Base-by-base conservation (phyloP, 805 yeast species). In the Saturnispora sanitii region DNA sequence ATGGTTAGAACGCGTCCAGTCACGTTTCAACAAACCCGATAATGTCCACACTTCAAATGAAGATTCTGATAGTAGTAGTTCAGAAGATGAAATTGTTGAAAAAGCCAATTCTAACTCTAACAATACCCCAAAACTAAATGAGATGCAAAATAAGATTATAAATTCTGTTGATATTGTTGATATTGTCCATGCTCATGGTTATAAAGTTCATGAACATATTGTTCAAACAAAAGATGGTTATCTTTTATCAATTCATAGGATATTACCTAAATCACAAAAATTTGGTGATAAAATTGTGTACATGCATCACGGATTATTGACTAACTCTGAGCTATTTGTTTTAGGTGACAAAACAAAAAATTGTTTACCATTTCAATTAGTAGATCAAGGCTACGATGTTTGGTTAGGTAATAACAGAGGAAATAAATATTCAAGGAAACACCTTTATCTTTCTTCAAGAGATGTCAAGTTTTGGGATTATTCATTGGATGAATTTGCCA, bases 391-490 rank as follows among this genome's bases (percentile, higher is more conserved):
- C 3, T 88, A 76, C 57, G 97, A 88, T 55, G 95, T 90, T 8
- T 88, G 96, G 96, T 64, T 88, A 47, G 96, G 96, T 0, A 85
- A 85, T 58, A 85, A 84, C 55, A 68, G 95, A 40, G 95, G 95
- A 12, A 90, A 88, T 61, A 90, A 88, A 64, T 88, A 88, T 61
- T 79, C 92, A 3, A 78, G 83, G 46, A 87, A 87, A 51, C 95
- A 87, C 57, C 48, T 76, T 29, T 48, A 57, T 27, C 51, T 62
- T 51, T 56, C 61, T 17, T 53, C 67, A 13, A 54, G 58, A 27
- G 62, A 65, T 3, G 61, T 61, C 18, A 64, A 67, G 42, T 90
- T 86, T 58, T 88, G 97, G 97, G 78, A 87, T 60, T 88, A 86
- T 55, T 78, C 90, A 27, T 65, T 88, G 35, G 96, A 90, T 60